A percentile compares a stretch with the other conserved stretches of the same genome.
Conservation (phyloP, 2,329 filamentous ascomycete species). For the Cryphonectria naterciae region DNA sequence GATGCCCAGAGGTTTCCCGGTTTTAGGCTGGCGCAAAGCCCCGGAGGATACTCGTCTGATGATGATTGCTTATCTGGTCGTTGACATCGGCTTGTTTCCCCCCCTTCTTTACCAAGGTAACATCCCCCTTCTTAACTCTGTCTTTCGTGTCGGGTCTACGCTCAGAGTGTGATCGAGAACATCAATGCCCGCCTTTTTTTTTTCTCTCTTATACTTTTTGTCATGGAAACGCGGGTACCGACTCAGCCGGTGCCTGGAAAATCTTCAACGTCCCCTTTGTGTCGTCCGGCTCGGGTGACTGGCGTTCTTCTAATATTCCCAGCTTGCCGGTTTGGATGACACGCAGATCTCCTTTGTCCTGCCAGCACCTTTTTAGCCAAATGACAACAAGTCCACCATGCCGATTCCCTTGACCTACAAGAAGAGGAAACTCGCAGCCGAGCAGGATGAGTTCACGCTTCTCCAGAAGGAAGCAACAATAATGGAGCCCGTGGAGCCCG, state of each 20-base stretch:
- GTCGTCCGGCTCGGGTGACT: neutral
- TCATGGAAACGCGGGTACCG: neutral
- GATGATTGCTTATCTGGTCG: neutral
- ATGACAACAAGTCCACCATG: neutral
- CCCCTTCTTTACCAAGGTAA: neutral
- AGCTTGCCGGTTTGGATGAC: neutral
- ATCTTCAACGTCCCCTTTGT: neutral
- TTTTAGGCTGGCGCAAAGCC: neutral
- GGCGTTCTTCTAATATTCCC: neutral
- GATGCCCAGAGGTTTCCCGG: neutral
- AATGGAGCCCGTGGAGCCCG: constrained; percentile 15
- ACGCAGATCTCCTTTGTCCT: neutral
- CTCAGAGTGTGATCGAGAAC: neutral
- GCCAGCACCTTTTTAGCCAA: neutral
- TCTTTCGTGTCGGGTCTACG: neutral
- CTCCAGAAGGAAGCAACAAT: constrained; percentile 14
- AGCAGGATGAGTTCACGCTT: constrained; percentile 13
- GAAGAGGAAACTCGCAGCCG: constrained; percentile 1
- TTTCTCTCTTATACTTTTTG: neutral
- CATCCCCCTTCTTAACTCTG: neutral
- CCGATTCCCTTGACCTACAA: constrained; percentile 12
- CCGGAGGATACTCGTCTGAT: neutral
- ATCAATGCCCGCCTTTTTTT: neutral
- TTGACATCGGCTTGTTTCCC: neutral
- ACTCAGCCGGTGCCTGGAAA: neutral